A percentile compares a stretch with the other conserved stretches of the same genome.
These are phyloP conservation scores for Fraxinus xanthoxyloides DNA, from an alignment of 305 asterid genomes.

Conservation along the genomic window DNA sequence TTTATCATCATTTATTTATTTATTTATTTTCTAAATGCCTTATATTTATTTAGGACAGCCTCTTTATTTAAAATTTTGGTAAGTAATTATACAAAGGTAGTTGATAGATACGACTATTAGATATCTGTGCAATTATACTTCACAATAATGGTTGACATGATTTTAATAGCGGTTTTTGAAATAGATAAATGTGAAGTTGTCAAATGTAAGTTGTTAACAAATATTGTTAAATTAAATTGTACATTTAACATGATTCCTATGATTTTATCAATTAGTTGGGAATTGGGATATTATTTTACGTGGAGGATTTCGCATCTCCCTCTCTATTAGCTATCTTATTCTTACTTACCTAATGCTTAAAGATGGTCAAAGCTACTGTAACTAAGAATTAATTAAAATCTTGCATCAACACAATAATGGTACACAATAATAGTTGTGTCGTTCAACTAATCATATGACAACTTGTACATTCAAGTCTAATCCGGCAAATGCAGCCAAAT, in stretches of 20 bases:
- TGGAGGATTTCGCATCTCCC: background rate
- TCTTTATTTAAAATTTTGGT: background rate
- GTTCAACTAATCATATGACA: constrained; percentile 15
- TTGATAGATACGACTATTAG: background rate
- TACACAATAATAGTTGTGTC: too few species aligned
- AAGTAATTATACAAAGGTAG: background rate
- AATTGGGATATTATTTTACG: background rate
- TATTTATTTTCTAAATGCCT: too few species aligned
- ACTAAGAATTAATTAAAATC: background rate
- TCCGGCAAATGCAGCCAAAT: background rate
- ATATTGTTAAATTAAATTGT: too few species aligned
- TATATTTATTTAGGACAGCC: too few species aligned
- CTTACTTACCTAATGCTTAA: constrained; percentile 9
- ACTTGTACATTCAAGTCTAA: background rate
- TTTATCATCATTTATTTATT: too few species aligned
- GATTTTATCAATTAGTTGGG: background rate
- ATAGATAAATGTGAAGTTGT: too few species aligned
- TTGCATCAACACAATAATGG: background rate
- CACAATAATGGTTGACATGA: too few species aligned
- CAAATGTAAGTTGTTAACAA: too few species aligned
- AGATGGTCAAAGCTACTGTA: background rate
- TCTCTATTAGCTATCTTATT: too few species aligned
- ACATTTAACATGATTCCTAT: too few species aligned
- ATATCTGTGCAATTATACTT: too few species aligned
- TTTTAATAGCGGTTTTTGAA: too few species aligned